phyloP scores from a whole-genome alignment of 2,329 filamentous ascomycete species.

The Colletotrichum sp. region DNA sequence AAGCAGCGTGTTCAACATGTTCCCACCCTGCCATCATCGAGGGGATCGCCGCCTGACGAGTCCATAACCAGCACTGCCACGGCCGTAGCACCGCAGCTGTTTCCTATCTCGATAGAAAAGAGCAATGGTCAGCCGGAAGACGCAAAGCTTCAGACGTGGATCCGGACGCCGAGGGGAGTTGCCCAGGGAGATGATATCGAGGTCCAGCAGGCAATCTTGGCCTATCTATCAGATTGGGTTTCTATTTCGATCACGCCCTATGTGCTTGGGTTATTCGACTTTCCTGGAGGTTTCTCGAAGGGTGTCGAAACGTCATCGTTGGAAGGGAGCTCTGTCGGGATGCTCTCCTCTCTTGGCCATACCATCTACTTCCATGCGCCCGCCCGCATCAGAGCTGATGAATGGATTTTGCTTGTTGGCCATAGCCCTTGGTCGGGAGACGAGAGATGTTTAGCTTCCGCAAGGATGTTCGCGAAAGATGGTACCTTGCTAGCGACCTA shows the following conservation, averaged over 20 bases:
- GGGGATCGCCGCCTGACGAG: background rate
- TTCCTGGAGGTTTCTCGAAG: background rate
- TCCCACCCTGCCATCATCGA: background rate
- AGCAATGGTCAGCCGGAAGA: background rate
- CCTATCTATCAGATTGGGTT: background rate
- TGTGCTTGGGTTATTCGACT: background rate
- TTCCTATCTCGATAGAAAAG: background rate
- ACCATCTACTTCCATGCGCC: background rate
- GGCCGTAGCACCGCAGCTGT: background rate
- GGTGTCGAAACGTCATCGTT: background rate
- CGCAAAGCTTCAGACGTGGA: background rate
- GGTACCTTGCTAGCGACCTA: background rate
- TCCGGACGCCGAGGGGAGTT: background rate
- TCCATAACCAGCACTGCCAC: background rate
- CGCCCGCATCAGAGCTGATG: background rate
- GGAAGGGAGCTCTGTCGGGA: background rate
- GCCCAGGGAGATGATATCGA: background rate
- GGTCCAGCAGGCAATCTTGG: background rate
- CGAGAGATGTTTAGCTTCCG: background rate
- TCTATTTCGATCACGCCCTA: background rate
- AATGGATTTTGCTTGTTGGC: background rate
- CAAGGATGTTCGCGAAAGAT: background rate
- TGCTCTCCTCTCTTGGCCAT: background rate
- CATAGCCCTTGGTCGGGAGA: background rate
- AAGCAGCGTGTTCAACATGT: background rate